These are phyloP conservation scores for Neonectria coccinea DNA, from an alignment of 2,329 filamentous ascomycete genomes.

Conservation along the genomic window DNA sequence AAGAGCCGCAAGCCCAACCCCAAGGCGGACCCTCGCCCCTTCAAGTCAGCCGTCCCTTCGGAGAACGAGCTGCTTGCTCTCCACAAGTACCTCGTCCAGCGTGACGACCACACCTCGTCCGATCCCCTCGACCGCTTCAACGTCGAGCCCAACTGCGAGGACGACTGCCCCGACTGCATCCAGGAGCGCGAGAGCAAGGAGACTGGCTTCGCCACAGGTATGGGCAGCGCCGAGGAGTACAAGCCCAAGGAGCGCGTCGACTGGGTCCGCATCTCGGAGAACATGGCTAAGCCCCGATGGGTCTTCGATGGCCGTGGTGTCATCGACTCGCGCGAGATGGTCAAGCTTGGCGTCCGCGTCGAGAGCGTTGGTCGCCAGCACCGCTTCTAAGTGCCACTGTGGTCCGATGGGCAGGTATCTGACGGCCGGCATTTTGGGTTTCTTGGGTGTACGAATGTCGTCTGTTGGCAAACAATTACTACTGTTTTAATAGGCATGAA, in stretches of 20 bases:
- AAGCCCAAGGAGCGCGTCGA: slow-evolving; percentile 61
- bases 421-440: slow-evolving; percentile 39
- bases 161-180: slow-evolving; percentile 63
- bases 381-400: slow-evolving; percentile 49
- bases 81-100: slow-evolving; percentile 59
- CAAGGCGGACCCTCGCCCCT: slow-evolving; percentile 61
- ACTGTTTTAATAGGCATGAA: slow-evolving; percentile 51
- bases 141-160: slow-evolving; percentile 58
- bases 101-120: slow-evolving; percentile 42
- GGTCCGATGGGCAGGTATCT: slow-evolving; percentile 24
- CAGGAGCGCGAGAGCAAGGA: slow-evolving; percentile 54
- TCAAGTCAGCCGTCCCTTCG: slow-evolving; percentile 51
- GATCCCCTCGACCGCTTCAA: slow-evolving; percentile 62
- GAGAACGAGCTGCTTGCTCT: slow-evolving; percentile 61
- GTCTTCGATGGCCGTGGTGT: slow-evolving; percentile 69
- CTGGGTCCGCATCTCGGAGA: slow-evolving; percentile 62
- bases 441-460: slow-evolving; percentile 45
- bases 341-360: slow-evolving; percentile 63
- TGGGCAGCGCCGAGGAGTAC: slow-evolving; percentile 59
- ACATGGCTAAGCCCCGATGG: slow-evolving; percentile 66
- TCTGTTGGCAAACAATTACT: slow-evolving; percentile 44
- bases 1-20: slow-evolving; percentile 54
- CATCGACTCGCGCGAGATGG: slow-evolving; percentile 61
- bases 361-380: slow-evolving; percentile 65
- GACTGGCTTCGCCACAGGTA: slow-evolving; percentile 56